These are phyloP conservation scores for Phytophthora sp. DNA, from an alignment of 352 stramenopile species.

Conservation along the genomic window DNA sequence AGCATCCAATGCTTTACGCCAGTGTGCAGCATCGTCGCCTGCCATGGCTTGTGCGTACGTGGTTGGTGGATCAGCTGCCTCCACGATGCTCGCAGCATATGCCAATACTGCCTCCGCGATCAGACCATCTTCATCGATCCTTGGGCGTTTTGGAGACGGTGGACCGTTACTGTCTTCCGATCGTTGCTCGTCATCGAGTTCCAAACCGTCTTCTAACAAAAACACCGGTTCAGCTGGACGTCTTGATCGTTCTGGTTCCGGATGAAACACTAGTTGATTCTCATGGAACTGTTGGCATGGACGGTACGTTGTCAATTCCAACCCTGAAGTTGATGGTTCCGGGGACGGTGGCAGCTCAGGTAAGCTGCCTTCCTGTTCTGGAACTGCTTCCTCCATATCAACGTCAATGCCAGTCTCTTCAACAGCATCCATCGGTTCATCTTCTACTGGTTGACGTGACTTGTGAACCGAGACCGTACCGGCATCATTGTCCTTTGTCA, in stretches of 20 bases:
- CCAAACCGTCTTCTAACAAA: background rate
- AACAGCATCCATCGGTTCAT: constrained; percentile 5
- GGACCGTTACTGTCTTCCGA: constrained; percentile 15
- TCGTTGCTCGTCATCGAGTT: constrained; percentile 7
- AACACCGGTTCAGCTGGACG: background rate
- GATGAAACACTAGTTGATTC: constrained; percentile 9
- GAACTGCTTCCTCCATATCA: background rate
- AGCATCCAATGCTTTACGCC: background rate
- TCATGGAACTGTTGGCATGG: background rate
- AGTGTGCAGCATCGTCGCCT: background rate
- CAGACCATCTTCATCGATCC: constrained; percentile 12
- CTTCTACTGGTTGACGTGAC: background rate
- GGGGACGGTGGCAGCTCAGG: background rate
- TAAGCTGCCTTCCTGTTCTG: background rate
- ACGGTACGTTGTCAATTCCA: constrained; percentile 3
- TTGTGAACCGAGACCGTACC: background rate
- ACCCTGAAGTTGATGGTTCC: background rate
- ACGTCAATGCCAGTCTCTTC: constrained; percentile 7
- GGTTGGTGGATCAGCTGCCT: background rate
- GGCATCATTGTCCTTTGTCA: background rate
- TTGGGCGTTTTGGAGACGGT: constrained; percentile 5
- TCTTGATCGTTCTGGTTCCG: background rate
- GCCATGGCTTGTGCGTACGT: constrained; percentile 11
- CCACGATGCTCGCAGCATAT: constrained; percentile 6
- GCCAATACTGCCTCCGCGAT: constrained; percentile 10